A percentile compares a stretch with the other conserved stretches of the same genome.
Conservation (phyloP, 305 asterid genomes). For the Nicotiana rustica region DNA sequence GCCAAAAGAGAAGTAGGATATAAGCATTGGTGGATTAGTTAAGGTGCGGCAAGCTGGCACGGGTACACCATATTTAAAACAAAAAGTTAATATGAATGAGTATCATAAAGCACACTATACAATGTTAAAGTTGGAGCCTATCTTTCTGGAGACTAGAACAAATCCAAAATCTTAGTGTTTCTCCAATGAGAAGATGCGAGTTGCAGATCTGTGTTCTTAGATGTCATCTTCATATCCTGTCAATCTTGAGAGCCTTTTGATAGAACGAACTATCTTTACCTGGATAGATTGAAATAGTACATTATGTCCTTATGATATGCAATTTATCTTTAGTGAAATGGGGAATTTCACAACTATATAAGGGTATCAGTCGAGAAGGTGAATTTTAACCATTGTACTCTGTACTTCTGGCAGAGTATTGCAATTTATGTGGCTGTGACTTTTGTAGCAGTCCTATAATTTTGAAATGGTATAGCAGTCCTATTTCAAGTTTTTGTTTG, state of each 20-base stretch:
- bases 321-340: not conserved
- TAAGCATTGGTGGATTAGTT: not conserved
- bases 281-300: conserved; percentile 19
- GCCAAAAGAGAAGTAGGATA: conserved; percentile 26
- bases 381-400: not conserved
- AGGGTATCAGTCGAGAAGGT: conserved; percentile 10
- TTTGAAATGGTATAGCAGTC: conserved; percentile 8
- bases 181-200: not conserved
- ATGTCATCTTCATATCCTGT: conserved; percentile 8
- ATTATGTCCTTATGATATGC: not conserved
- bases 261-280: conserved; percentile 8
- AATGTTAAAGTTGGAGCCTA: conserved; percentile 11
- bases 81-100: not conserved
- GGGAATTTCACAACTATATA: not conserved
- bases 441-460: conserved; percentile 24
- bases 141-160: not conserved
- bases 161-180: not conserved
- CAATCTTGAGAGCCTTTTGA: conserved; percentile 30
- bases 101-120: conserved; percentile 12
- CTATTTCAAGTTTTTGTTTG: conserved; percentile 31
- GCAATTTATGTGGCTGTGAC: not conserved
- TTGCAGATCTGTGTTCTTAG: conserved; percentile 26
- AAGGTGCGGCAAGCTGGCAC: conserved; percentile 18
- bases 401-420: not conserved
- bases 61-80: conserved; percentile 16